Base-by-base conservation (phyloP, 225 moss, liverwort and hornwort species). In the Pseudoscleropodium purum region DNA sequence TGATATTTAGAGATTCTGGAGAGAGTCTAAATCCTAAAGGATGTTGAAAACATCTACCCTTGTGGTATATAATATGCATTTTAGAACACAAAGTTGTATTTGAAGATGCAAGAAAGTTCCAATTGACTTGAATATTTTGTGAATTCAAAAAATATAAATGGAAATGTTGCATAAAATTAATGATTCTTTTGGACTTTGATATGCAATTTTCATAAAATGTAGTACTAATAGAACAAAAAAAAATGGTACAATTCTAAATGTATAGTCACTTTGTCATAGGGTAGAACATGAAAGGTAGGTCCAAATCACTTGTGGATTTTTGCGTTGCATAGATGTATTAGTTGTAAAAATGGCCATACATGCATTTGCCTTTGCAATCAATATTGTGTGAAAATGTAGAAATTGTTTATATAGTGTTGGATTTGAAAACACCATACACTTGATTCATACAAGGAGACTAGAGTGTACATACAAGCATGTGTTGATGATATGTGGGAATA, bases 241-340 rank as follows among this genome's bases (percentile, higher is more conserved):
- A 41, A 41, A 41, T 41, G 41, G 25, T 26, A 1, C 5, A 72
- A 41, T 39, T 70, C 3, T 0, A 25, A 2, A 41, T 25, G 3
- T 15, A 25, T 2, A 25, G 1, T 73, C 1, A 75, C 12, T 49
- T 75, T 49, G 7, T 45, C 3, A 18, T 6, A 1, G 10, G 0
- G 0, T 74, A 74, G 45, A 74, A 30, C 2, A 10, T 4, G 2
- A 4, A 49, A 75, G 11, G 25, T 72, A 72, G 25, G 19, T 49
- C 11, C 49, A 75, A 18, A 31, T 75, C 18, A 75, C 2, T 75
- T 31, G 10, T 4, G 0, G 4, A 75, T 11, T 47, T 4, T 47
- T 31, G 12, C 0, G 0, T 19, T 49, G 19, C 7, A 73, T 29
- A 30, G 19, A 49, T 31, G 11, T 49, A 3, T 47, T 75, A 49